A percentile compares a stretch with the other conserved stretches of the same genome.
Evolutionary conservation across 495 filamentous ascomycete species (phyloP).

Genomic region (Zalerion maritima): DNA sequence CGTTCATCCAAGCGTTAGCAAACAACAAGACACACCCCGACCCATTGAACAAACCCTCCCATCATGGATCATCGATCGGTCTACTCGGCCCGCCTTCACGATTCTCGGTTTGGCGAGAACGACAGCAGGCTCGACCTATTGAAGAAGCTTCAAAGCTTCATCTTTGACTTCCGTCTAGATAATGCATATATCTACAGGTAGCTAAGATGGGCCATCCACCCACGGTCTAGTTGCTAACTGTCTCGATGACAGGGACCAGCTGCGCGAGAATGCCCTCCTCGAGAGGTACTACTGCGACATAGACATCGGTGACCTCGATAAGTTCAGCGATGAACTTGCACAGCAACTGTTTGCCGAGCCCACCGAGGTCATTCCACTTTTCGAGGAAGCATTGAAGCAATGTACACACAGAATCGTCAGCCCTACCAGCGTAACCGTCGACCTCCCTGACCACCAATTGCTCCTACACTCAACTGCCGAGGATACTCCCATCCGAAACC

Average conservation of each 20-base stretch:
- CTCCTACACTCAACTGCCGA: conserved; percentile 86
- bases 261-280: conserved; percentile 87
- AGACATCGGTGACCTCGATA: conserved; percentile 90
- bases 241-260: conserved; percentile 56
- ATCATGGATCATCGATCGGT: conserved; percentile 81
- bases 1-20: too few species aligned
- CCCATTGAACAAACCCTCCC: too few species aligned
- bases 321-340: conserved; percentile 91
- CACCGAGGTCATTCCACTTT: conserved; percentile 83
- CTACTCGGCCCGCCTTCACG: conserved; percentile 68
- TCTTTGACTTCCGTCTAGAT: conserved; percentile 89
- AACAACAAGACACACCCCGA: too few species aligned
- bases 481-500: conserved; percentile 82
- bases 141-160: conserved; percentile 61
- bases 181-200: conserved; percentile 94
- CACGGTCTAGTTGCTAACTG: conserved; percentile 9
- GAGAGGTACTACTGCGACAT: conserved; percentile 96
- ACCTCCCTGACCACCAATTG: conserved; percentile 81
- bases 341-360: conserved; percentile 84
- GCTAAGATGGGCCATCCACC: conserved; percentile 1
- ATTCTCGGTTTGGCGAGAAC: conserved; percentile 40
- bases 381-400: conserved; percentile 76
- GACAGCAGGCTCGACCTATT: conserved; percentile 42
- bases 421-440: conserved; percentile 50
- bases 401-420: conserved; percentile 87